Base-by-base conservation (phyloP, 495 filamentous ascomycete genomes). In the Hypoxylon fragiforme region DNA sequence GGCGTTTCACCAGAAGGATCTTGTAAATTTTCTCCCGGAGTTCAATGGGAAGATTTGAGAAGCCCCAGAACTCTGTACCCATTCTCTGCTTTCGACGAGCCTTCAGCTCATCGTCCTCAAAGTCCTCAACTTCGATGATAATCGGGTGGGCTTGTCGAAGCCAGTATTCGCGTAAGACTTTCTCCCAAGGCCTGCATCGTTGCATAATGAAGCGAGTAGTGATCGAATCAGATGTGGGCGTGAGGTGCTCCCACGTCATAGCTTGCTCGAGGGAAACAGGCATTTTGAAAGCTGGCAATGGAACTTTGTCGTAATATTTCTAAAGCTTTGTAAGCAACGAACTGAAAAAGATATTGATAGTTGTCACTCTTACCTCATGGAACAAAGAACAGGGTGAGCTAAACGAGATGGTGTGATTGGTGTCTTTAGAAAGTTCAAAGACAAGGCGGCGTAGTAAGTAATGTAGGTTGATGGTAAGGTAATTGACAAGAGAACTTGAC, bases 11-110 rank as follows among this genome's bases (percentile, higher is more conserved):
- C n/a, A 46, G 32, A 19, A 28, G 5, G 16, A 31, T 40, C 3
- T 34, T 19, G 37, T 47, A 54, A 2, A 54, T 54, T 19, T 34
- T 41, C 7, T 42, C 14, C 13, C 51, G 43, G 3, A 54, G 11
- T 18, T 47, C 43, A 0, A 0, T 7, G 11, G 51, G 28, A 11
- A 47, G 15, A 18, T 20, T 35, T 19, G 36, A 26, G 43, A 54
- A 54, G 1, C 36, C 36, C 13, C 42, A 30, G 26, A 47, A 48
- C 28, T 47, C 36, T 2, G 13, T 41, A 13, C 30, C 43, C 7
- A 36, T 37, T 1, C 35, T 24, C 1, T 20, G 9, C 24, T 26
- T 42, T 15, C 20, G 44, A 13, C 3, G 2, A 32, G 22, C 6
- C 31, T 34, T 12, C 3, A 34, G 31, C 12, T 8, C 7, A 13